Evolutionary conservation across 2,329 filamentous ascomycete species (phyloP).

Genomic region (Knoxdaviesia capensis): DNA sequence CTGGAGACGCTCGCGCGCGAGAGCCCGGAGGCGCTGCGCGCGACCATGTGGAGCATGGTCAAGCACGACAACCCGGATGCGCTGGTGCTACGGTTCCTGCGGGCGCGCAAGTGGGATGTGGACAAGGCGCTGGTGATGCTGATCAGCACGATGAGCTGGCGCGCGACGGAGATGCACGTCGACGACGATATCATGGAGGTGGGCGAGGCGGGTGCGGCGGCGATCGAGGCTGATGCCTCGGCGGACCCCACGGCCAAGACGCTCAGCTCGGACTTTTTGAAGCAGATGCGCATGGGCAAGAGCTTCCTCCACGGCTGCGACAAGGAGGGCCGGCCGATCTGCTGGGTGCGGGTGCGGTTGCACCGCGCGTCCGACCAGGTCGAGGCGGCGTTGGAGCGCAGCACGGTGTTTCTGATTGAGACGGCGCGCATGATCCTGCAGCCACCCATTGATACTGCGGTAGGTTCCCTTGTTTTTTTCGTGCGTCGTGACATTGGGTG

Average conservation of each 20-base stretch:
- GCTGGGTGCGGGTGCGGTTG: slow-evolving; percentile 62
- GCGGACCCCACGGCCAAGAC: slow-evolving; percentile 42
- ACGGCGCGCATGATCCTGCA: slow-evolving; percentile 69
- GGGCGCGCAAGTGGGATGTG: slow-evolving; percentile 90
- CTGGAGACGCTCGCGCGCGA: slow-evolving; percentile 60
- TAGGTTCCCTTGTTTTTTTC: slow-evolving; percentile 28
- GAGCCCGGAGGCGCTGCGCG: slow-evolving; percentile 58
- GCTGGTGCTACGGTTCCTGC: slow-evolving; percentile 59
- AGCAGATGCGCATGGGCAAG: slow-evolving; percentile 76
- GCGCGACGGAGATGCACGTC: slow-evolving; percentile 62
- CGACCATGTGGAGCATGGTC: slow-evolving; percentile 79
- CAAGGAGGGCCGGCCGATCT: slow-evolving; percentile 68
- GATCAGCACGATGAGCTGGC: slow-evolving; percentile 86
- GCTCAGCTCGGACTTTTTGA: slow-evolving; percentile 54
- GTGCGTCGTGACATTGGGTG: not conserved
- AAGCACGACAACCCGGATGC: slow-evolving; percentile 92
- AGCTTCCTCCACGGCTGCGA: slow-evolving; percentile 80
- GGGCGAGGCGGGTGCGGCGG: slow-evolving; percentile 51
- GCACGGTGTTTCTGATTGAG: slow-evolving; percentile 88
- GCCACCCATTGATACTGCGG: slow-evolving; percentile 74
- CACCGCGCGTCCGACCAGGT: slow-evolving; percentile 70
- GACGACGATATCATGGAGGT: slow-evolving; percentile 71
- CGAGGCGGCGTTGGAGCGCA: slow-evolving; percentile 65
- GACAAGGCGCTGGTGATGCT: slow-evolving; percentile 88
- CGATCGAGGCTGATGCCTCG: slow-evolving; percentile 32